A percentile compares a stretch with the other conserved stretches of the same genome.
phyloP scores from a whole-genome alignment of 2,329 filamentous ascomycete species.

The Ceratocystis lukuohia region DNA sequence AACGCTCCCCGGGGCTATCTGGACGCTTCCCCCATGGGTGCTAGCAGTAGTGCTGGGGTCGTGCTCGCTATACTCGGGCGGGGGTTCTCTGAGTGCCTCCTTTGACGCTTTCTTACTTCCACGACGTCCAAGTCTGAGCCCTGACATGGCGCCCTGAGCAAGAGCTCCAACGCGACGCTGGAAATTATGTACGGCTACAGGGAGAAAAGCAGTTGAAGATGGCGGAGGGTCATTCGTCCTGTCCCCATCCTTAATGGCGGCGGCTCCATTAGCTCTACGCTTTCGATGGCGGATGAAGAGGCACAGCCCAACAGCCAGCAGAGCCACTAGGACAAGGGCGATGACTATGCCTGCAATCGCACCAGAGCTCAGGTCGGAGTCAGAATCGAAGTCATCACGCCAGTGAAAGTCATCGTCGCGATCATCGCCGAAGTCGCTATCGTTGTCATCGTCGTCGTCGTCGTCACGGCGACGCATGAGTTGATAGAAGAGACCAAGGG shows the following conservation, averaged over 20 bases:
- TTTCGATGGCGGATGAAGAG: slow-evolving; percentile 3
- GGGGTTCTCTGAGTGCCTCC: background rate
- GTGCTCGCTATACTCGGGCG: slow-evolving; percentile 12
- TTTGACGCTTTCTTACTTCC: background rate
- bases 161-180: background rate
- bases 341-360: slow-evolving; percentile 10
- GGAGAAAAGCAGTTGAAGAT: background rate
- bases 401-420: background rate
- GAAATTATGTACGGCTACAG: background rate
- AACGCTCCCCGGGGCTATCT: background rate
- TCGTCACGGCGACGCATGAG: slow-evolving; percentile 3
- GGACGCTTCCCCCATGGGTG: background rate
- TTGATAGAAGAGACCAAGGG: background rate
- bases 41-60: background rate
- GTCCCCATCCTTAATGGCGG: background rate
- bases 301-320: background rate
- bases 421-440: slow-evolving; percentile 1
- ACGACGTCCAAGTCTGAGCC: background rate
- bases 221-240: background rate
- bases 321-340: slow-evolving; percentile 4
- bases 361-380: background rate
- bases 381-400: background rate
- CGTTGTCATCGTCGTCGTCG: slow-evolving; percentile 4
- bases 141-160: background rate
- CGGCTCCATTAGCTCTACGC: background rate